These are phyloP conservation scores for Rubroshorea leprosula DNA, from an alignment of 345 rosid species.

Conservation along the genomic window DNA sequence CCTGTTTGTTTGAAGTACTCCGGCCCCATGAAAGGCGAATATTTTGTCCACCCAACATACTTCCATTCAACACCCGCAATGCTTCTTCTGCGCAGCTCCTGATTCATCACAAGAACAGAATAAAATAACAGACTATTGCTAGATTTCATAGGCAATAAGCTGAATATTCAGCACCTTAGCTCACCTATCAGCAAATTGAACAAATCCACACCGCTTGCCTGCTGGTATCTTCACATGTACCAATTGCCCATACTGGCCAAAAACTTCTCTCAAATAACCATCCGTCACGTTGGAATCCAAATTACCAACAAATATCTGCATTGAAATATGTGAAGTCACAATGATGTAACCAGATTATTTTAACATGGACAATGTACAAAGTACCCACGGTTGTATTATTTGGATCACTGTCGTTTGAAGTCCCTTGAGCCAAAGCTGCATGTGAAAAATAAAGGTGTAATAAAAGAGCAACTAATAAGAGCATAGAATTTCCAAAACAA, in stretches of 20 bases:
- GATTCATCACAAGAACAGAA: constrained; percentile 18
- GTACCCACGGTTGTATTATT: constrained; percentile 83
- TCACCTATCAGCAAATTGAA: constrained; percentile 83
- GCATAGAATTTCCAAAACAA: background rate
- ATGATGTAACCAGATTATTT: background rate
- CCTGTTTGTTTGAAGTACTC: constrained; percentile 83
- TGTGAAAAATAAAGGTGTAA: constrained; percentile 18
- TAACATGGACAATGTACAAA: constrained; percentile 14
- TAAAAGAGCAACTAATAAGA: constrained; percentile 7
- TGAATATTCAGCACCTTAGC: constrained; percentile 1
- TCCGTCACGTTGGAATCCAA: constrained; percentile 72
- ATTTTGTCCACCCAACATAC: constrained; percentile 66
- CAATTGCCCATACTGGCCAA: constrained; percentile 73
- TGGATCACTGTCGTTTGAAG: constrained; percentile 68
- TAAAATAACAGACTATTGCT: background rate
- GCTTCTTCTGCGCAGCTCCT: constrained; percentile 92
- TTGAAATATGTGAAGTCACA: constrained; percentile 14
- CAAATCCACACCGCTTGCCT: constrained; percentile 85
- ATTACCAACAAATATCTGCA: constrained; percentile 85
- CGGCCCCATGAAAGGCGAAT: constrained; percentile 97
- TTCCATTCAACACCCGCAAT: constrained; percentile 53
- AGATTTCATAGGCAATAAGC: background rate
- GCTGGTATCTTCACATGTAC: constrained; percentile 79
- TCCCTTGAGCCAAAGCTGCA: constrained; percentile 79
- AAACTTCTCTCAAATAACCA: constrained; percentile 65